Base-by-base conservation (phyloP, 2,329 filamentous ascomycete genomes). In the Aurifilum marmelostoma region DNA sequence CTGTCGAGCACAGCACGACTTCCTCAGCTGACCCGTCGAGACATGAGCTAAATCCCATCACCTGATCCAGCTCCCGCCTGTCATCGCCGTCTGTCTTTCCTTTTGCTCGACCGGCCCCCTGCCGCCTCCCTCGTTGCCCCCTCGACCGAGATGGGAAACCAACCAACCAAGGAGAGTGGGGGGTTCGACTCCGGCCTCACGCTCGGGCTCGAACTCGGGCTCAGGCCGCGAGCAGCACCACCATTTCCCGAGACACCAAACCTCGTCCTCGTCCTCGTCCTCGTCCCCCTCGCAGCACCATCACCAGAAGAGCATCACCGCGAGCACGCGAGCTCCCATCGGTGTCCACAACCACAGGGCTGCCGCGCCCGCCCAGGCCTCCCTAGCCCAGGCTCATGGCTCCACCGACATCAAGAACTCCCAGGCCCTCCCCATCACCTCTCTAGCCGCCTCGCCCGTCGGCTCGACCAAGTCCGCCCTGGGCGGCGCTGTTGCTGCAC, bases 321-420 rank as follows among this genome's bases (percentile, higher is more conserved):
- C 80, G 63, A 29, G 63, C 41, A 60, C 67, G 72, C 82, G 82
- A 78, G 84, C 85, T 75, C 85, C 85, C 75, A 84, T 87, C 75
- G 82, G 85, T 70, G 83, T 86, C 72, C 85, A 87, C 73, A 81
- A 83, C 71, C 85, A 87, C 73, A 83, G 86, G 72, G 85, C 84
- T 69, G 84, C 84, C 74, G 88, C 85, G 67, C 87, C 87, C 63
- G 88, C 88, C 69, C 88, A 90, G 79, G 83, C 85, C 66, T 89
- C 88, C 64, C 83, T 88, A 71, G 84, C 87, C 72, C 87, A 88
- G 77, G 88, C 87, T 64, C 83, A 86, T 68, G 87, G 86, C 73
- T 87, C 85, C 68, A 86, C 84, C 71, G 81, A 81, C 71, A 80
- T 81, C 75, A 79, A 79, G 63, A 82, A 81, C 74, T 79, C 80